Conservation (phyloP, 805 yeast genomes). For the Ascoidea asiatica region DNA sequence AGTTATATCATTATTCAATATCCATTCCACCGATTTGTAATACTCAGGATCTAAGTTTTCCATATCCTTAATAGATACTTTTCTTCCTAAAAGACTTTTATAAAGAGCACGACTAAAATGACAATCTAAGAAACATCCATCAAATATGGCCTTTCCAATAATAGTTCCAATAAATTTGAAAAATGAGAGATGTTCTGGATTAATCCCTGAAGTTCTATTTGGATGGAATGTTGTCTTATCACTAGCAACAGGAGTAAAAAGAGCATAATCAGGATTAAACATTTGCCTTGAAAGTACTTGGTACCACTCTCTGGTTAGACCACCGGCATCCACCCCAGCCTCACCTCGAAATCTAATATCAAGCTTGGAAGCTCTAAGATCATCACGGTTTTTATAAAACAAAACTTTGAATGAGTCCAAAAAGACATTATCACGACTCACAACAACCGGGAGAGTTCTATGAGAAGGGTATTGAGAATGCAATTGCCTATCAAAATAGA, state of each 20-base stretch:
- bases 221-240: slow-evolving; percentile 95
- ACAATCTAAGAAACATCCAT: slow-evolving; percentile 76
- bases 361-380: slow-evolving; percentile 56
- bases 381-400: slow-evolving; percentile 65
- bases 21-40: slow-evolving; percentile 91
- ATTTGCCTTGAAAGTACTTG: slow-evolving; percentile 88
- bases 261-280: slow-evolving; percentile 91
- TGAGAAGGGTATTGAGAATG: slow-evolving; percentile 33
- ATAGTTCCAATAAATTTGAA: slow-evolving; percentile 91
- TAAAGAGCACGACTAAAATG: slow-evolving; percentile 94
- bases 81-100: slow-evolving; percentile 66
- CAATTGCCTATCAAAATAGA: slow-evolving; percentile 66
- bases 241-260: slow-evolving; percentile 81
- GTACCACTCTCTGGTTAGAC: slow-evolving; percentile 95
- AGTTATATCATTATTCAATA: slow-evolving; percentile 84
- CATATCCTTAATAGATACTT: slow-evolving; percentile 84
- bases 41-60: slow-evolving; percentile 98
- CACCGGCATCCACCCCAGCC: slow-evolving; percentile 97
- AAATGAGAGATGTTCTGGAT: slow-evolving; percentile 85
- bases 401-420: slow-evolving; percentile 78
- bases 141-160: slow-evolving; percentile 89
- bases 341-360: slow-evolving; percentile 85
- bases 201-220: slow-evolving; percentile 79
- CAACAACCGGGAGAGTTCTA: slow-evolving; percentile 41
- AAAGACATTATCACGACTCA: slow-evolving; percentile 84